phyloP scores from a whole-genome alignment of 1,139 yeast genomes.

The Kurtzmaniella natalensis region DNA sequence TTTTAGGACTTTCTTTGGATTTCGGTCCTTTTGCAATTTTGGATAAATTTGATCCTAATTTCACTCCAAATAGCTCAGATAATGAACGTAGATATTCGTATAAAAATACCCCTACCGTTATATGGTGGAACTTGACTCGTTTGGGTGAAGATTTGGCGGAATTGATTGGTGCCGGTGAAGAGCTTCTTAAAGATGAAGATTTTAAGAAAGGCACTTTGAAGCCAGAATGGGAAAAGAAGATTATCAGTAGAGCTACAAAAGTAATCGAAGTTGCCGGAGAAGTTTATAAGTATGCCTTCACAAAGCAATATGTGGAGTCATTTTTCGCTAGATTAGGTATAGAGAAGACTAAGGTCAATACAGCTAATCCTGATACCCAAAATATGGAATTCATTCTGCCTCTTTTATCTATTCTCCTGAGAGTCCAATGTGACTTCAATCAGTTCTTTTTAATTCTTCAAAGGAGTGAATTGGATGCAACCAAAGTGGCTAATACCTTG shows the following conservation, averaged over 20 bases:
- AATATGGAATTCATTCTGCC: slow-evolving; percentile 55
- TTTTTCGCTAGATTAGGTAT: slow-evolving; percentile 72
- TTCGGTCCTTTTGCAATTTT: slow-evolving; percentile 92
- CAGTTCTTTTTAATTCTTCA: slow-evolving; percentile 68
- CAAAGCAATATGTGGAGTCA: slow-evolving; percentile 53
- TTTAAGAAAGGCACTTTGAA: slow-evolving; percentile 30
- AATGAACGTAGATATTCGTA: slow-evolving; percentile 67
- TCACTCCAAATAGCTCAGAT: slow-evolving; percentile 91
- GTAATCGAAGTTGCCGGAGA: slow-evolving; percentile 63
- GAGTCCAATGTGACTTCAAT: slow-evolving; percentile 72
- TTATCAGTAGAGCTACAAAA: slow-evolving; percentile 60
- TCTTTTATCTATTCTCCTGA: slow-evolving; percentile 57
- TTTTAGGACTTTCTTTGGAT: slow-evolving; percentile 82
- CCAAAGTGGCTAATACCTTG: slow-evolving; percentile 29
- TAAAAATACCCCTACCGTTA: slow-evolving; percentile 74
- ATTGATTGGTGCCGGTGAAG: slow-evolving; percentile 66
- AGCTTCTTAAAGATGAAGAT: slow-evolving; percentile 37
- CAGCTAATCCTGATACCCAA: slow-evolving; percentile 26
- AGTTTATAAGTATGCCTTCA: slow-evolving; percentile 60
- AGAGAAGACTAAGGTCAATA: slow-evolving; percentile 30
- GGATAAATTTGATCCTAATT: slow-evolving; percentile 78
- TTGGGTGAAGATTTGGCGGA: slow-evolving; percentile 84
- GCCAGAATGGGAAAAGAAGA: slow-evolving; percentile 45
- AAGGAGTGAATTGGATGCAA: slow-evolving; percentile 16
- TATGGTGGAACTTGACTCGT: slow-evolving; percentile 92